A percentile compares a stretch with the other conserved stretches of the same genome.
These are phyloP conservation scores for Elongisporangium anandrum DNA, from an alignment of 352 stramenopile genomes.

Conservation along the genomic window DNA sequence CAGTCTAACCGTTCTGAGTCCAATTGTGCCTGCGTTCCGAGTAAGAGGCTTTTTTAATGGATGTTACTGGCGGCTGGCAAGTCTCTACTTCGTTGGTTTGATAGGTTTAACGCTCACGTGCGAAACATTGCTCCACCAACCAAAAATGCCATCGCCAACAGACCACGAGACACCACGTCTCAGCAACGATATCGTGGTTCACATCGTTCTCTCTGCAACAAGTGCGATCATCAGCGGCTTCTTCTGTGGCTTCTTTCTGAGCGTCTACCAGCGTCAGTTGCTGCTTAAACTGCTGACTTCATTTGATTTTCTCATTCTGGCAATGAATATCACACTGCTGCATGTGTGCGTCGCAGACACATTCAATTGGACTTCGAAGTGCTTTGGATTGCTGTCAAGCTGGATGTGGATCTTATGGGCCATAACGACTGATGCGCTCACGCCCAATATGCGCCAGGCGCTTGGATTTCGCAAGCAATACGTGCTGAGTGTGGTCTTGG, in stretches of 20 bases:
- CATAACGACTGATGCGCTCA: constrained; percentile 10
- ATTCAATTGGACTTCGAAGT: constrained; percentile 3
- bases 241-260: background rate
- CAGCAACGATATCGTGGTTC: too few relatives aligned
- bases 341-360: constrained; percentile 11
- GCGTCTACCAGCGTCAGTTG: constrained; percentile 6
- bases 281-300: constrained; percentile 1
- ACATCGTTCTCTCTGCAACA: background rate
- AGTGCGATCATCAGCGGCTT: background rate
- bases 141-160: too few relatives aligned
- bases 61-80: too few relatives aligned
- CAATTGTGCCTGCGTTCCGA: too few relatives aligned
- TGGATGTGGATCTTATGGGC: constrained; percentile 18
- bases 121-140: too few relatives aligned
- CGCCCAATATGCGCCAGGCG: constrained; percentile 2
- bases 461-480: constrained; percentile 1
- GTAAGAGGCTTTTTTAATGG: too few relatives aligned
- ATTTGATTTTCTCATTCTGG: constrained; percentile 18
- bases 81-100: too few relatives aligned
- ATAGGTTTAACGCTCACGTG: too few relatives aligned
- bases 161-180: too few relatives aligned
- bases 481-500: background rate
- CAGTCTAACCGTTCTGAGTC: too few relatives aligned
- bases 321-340: constrained; percentile 9
- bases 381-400: background rate